Evolutionary conservation across 441 rosid species (phyloP).

Genomic region (Erysimum cheiri): DNA sequence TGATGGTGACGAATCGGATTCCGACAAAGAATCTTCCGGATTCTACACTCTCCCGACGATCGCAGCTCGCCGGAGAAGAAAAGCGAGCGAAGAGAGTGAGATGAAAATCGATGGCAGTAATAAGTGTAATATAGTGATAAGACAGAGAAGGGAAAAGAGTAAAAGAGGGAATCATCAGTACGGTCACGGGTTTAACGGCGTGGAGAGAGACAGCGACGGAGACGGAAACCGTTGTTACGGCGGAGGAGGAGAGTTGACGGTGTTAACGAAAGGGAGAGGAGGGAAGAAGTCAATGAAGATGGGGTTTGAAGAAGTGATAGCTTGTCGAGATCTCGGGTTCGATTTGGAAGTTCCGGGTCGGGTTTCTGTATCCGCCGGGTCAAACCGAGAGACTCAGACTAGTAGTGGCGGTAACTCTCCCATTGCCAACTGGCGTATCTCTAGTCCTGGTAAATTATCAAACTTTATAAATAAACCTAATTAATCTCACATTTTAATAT

Average conservation of each 20-base stretch:
- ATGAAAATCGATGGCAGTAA: background rate
- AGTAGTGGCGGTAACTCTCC: slow-evolving; percentile 89
- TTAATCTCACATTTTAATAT: background rate
- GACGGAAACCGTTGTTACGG: slow-evolving; percentile 47
- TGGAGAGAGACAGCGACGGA: slow-evolving; percentile 64
- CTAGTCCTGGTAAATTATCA: slow-evolving; percentile 68
- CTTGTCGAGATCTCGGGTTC: slow-evolving; percentile 82
- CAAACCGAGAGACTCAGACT: slow-evolving; percentile 54
- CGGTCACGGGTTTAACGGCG: slow-evolving; percentile 50
- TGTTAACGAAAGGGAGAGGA: slow-evolving; percentile 78
- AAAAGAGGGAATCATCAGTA: slow-evolving; percentile 41
- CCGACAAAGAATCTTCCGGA: slow-evolving; percentile 50
- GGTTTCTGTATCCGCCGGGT: slow-evolving; percentile 60
- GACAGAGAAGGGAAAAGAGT: slow-evolving; percentile 43
- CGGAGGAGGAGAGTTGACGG: slow-evolving; percentile 45
- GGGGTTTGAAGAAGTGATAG: slow-evolving; percentile 82
- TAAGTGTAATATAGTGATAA: slow-evolving; percentile 15
- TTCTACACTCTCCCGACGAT: slow-evolving; percentile 66
- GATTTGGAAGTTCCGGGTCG: slow-evolving; percentile 69
- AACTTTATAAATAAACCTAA: background rate
- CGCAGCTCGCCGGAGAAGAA: slow-evolving; percentile 52
- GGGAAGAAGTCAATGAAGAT: slow-evolving; percentile 69
- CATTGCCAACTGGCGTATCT: slow-evolving; percentile 84
- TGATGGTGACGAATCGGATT: slow-evolving; percentile 50
- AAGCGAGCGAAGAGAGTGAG: slow-evolving; percentile 22